Evolutionary conservation across 345 rosid species (phyloP).

Genomic region (Pistacia integerrima): DNA sequence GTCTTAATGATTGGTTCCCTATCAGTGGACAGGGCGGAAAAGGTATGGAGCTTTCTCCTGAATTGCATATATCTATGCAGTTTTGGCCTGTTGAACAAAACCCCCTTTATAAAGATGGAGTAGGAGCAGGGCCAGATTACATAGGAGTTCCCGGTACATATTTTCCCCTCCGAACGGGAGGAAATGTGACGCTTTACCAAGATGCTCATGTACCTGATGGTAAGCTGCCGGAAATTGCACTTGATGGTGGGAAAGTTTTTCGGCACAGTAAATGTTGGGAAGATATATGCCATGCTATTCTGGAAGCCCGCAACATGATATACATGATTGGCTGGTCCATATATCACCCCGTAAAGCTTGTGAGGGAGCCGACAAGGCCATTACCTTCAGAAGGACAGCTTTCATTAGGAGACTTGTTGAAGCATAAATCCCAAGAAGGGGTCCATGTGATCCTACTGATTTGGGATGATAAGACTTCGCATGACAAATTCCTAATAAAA

Average conservation of each 20-base stretch:
- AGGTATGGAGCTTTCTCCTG: slow-evolving; percentile 44
- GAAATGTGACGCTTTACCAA: slow-evolving; percentile 62
- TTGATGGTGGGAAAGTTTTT: slow-evolving; percentile 53
- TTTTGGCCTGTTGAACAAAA: slow-evolving; percentile 41
- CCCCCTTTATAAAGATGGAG: slow-evolving; percentile 44
- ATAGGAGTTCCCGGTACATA: slow-evolving; percentile 60
- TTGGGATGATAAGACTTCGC: slow-evolving; percentile 84
- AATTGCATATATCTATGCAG: slow-evolving; percentile 50
- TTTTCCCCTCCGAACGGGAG: slow-evolving; percentile 65
- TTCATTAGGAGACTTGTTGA: slow-evolving; percentile 59
- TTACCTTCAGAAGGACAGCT: slow-evolving; percentile 60
- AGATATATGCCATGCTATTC: slow-evolving; percentile 70
- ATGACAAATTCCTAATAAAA: slow-evolving; percentile 57
- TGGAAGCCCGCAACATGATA: slow-evolving; percentile 65
- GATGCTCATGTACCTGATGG: slow-evolving; percentile 65
- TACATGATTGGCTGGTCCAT: slow-evolving; percentile 72
- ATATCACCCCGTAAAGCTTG: slow-evolving; percentile 56
- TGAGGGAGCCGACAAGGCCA: slow-evolving; percentile 61
- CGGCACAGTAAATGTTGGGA: slow-evolving; percentile 67
- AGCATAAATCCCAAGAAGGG: slow-evolving; percentile 75
- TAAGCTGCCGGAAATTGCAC: slow-evolving; percentile 53
- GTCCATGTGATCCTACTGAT: slow-evolving; percentile 60
- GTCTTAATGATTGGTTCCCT: slow-evolving; percentile 60
- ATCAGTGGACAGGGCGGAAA: slow-evolving; percentile 30
- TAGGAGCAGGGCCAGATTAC: slow-evolving; percentile 58